These are phyloP conservation scores for Geotrichum restrictum DNA, from an alignment of 1,139 yeast genomes.

Conservation along the genomic window DNA sequence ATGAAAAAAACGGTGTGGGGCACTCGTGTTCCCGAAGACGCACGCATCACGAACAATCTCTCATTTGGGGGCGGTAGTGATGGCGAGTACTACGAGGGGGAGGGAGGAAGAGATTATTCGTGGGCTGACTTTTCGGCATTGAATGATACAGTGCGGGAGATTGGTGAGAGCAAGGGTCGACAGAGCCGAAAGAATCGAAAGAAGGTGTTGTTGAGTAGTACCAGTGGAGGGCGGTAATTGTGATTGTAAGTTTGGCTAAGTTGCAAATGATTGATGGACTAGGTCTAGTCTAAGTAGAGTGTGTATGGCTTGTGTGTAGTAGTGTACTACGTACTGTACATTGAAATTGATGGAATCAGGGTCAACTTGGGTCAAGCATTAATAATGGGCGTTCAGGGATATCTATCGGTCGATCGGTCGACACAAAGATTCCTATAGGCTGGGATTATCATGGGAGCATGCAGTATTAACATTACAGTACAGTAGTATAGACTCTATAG, in stretches of 20 bases:
- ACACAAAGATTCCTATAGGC: too few species aligned
- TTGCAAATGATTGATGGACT: too few species aligned
- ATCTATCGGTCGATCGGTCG: too few species aligned
- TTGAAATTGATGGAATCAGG: too few species aligned
- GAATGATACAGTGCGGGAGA: neutral
- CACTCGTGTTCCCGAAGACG: constrained; percentile 13
- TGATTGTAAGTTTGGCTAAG: neutral
- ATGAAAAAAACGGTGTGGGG: constrained; percentile 16
- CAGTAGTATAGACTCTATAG: too few species aligned
- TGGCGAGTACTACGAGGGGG: neutral
- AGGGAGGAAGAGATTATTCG: constrained; percentile 2
- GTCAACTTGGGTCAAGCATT: too few species aligned
- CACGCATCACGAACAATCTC: neutral
- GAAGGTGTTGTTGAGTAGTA: constrained; percentile 37
- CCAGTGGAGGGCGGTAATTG: constrained; percentile 19
- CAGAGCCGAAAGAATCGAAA: constrained; percentile 43
- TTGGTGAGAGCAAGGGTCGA: neutral
- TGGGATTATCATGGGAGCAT: too few species aligned
- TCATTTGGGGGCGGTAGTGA: neutral
- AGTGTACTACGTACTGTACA: too few species aligned
- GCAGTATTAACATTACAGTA: too few species aligned
- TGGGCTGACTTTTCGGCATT: constrained; percentile 11
- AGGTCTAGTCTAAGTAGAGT: too few species aligned
- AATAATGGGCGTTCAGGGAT: too few species aligned
- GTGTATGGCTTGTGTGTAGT: too few species aligned